These are phyloP conservation scores for Camelina neglecta DNA, from an alignment of 345 rosid genomes.

Conservation along the genomic window DNA sequence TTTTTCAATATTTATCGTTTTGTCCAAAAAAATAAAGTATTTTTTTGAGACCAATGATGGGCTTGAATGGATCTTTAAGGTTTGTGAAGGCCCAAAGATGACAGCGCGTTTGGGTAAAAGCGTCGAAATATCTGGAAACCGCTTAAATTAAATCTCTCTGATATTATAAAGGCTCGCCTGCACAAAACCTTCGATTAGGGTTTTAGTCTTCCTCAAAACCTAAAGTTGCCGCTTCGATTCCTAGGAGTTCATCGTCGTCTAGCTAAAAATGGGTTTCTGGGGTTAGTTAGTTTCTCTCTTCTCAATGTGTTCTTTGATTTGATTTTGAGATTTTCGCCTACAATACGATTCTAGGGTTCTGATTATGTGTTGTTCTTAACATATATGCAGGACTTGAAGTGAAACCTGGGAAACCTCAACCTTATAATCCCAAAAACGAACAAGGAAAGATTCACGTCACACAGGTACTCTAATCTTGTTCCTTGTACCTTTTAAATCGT, in stretches of 20 bases:
- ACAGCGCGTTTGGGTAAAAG: neutral
- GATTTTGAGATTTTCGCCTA: neutral
- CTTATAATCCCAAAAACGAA: slow-evolving; percentile 61
- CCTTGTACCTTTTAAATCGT: neutral
- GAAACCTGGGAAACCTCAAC: slow-evolving; percentile 80
- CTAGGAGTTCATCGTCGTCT: slow-evolving; percentile 1
- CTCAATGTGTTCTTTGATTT: neutral
- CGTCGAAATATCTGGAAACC: neutral
- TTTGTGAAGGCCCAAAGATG: slow-evolving; percentile 18
- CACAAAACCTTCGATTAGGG: slow-evolving; percentile 43
- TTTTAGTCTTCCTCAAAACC: slow-evolving; percentile 41
- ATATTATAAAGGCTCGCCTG: slow-evolving; percentile 18
- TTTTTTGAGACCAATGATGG: neutral
- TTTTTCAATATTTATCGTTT: too few relatives aligned
- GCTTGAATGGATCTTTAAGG: slow-evolving; percentile 12
- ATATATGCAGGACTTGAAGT: slow-evolving; percentile 68
- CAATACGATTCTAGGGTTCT: neutral
- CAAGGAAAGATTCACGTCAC: slow-evolving; percentile 76
- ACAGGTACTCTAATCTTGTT: slow-evolving; percentile 54
- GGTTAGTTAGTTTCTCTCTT: slow-evolving; percentile 53
- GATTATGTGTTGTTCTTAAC: neutral
- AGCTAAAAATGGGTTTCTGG: slow-evolving; percentile 64
- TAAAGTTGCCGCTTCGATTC: slow-evolving; percentile 10
- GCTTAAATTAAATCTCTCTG: neutral
- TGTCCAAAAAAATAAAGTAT: too few relatives aligned